Base-by-base conservation (phyloP, 441 rosid genomes). In the Pelargonium citronellum region DNA sequence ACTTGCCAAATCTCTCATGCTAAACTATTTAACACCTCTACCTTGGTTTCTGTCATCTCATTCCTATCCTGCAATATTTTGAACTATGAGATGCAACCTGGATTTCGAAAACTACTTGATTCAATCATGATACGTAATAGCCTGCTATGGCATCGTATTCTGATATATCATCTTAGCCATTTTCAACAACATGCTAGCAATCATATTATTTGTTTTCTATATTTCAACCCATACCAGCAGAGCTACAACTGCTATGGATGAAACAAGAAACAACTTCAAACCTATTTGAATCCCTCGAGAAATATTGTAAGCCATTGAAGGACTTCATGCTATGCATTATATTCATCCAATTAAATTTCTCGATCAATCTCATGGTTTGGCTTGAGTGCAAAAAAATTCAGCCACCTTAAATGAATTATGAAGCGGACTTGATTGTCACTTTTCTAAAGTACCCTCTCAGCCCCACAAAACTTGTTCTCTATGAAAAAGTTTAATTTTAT, bases 131-230 rank as follows among this genome's bases (percentile, higher is more conserved):
- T 5, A 19, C 17, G 9, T 34, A 34, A 57, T 57, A 17, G 27
- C 27, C 11, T 16, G 62, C 20, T 22, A 57, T 57, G 1, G 62
- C 17, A 57, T 57, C 62, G 1, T 57, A 57, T 9, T 17, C 12
- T 57, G 62, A 16, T 15, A 57, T 7, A 57, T 57, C 62, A 57
- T 15, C 62, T 57, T 16, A 57, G 62, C 62, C 24, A 7, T n/a
- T 57, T 6, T 66, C 51, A 19, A n/a, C 44, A 22, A 8, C 0
- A 41, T 27, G 30, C n/a, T 49, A 2, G 60, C 12, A 22, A 27
- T 67, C 22, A 34, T 43, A 47, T 19, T 13, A 34, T 67, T 67
- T 67, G 16, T 62, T 62, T 24, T 61, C 34, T 20, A 61, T 16
- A 16, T 20, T 16, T 11, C 65, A 61, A 61, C 65, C 6, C 67